Percentiles rank a stretch among this genome's conserved stretches.
These are phyloP conservation scores for Rosa chinensis DNA, from an alignment of 306 rosid species.

Conservation along the genomic window DNA sequence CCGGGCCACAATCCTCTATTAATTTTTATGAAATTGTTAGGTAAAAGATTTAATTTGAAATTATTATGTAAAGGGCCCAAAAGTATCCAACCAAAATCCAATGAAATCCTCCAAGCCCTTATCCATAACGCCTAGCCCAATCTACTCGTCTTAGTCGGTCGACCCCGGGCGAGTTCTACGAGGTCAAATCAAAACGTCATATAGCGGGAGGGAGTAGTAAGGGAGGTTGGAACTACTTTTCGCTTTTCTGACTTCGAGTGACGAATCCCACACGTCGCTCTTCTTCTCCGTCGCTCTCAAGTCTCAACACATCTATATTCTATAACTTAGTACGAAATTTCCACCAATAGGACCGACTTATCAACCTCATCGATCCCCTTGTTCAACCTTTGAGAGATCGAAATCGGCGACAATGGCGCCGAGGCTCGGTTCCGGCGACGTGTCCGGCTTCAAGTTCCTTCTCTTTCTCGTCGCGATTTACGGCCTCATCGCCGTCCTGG, in stretches of 20 bases:
- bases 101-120: not conserved
- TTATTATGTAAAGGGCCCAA: not conserved
- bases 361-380: not conserved
- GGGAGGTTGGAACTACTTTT: not conserved
- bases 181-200: not conserved
- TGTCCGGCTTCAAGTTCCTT: constrained; percentile 61
- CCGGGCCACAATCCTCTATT: too few relatives aligned
- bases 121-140: not conserved
- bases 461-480: constrained; percentile 49
- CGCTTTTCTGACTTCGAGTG: not conserved
- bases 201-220: not conserved
- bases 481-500: constrained; percentile 63
- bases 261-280: not conserved
- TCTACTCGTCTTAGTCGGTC: not conserved
- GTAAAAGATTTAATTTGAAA: too few relatives aligned
- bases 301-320: not conserved
- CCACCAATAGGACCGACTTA: not conserved
- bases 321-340: not conserved
- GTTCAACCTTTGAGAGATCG: not conserved
- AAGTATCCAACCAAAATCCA: too few relatives aligned
- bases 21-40: too few relatives aligned
- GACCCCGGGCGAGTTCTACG: not conserved
- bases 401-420: constrained; percentile 38
- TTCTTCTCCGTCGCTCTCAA: not conserved
- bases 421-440: constrained; percentile 57